Evolutionary conservation across 2,329 filamentous ascomycete species (phyloP).

Genomic region (Cytospora schulzeri): DNA sequence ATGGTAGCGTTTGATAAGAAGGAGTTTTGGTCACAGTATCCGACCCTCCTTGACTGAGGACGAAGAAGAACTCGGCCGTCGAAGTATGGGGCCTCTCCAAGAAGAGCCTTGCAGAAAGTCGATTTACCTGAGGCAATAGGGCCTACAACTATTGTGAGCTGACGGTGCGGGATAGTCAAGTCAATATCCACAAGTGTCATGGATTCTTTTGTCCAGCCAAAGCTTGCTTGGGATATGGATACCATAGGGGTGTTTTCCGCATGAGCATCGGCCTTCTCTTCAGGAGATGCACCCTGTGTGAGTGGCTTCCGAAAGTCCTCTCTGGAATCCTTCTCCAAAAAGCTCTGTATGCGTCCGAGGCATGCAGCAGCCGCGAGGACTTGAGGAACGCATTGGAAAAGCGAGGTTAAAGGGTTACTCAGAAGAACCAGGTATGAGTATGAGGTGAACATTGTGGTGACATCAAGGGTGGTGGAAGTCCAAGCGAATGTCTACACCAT

Average conservation of each 20-base stretch:
- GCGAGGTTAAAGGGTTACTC: slow-evolving; percentile 34
- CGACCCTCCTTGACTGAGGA: slow-evolving; percentile 28
- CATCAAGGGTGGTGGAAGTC: slow-evolving; percentile 31
- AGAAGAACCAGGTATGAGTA: slow-evolving; percentile 41
- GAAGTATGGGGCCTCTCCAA: slow-evolving; percentile 35
- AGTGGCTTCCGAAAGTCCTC: slow-evolving; percentile 32
- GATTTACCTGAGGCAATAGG: slow-evolving; percentile 44
- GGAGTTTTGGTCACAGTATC: slow-evolving; percentile 33
- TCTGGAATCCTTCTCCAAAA: slow-evolving; percentile 37
- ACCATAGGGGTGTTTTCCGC: slow-evolving; percentile 15
- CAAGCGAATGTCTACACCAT: slow-evolving; percentile 34
- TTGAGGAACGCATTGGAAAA: slow-evolving; percentile 39
- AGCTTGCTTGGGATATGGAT: slow-evolving; percentile 31
- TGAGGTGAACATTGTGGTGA: slow-evolving; percentile 36
- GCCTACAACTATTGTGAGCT: slow-evolving; percentile 39
- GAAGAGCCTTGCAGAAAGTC: slow-evolving; percentile 40
- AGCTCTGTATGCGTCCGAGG: slow-evolving; percentile 40
- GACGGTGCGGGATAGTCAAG: slow-evolving; percentile 35
- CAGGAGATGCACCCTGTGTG: neutral
- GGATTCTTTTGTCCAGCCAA: slow-evolving; percentile 40
- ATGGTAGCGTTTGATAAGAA: slow-evolving; percentile 23
- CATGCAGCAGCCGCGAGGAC: slow-evolving; percentile 39
- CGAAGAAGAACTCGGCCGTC: slow-evolving; percentile 10
- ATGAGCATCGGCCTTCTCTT: neutral
- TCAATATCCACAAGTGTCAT: slow-evolving; percentile 37